These are phyloP conservation scores for Lactifluus piperatus DNA, from an alignment of 768 basidiomycete species.

Conservation along the genomic window DNA sequence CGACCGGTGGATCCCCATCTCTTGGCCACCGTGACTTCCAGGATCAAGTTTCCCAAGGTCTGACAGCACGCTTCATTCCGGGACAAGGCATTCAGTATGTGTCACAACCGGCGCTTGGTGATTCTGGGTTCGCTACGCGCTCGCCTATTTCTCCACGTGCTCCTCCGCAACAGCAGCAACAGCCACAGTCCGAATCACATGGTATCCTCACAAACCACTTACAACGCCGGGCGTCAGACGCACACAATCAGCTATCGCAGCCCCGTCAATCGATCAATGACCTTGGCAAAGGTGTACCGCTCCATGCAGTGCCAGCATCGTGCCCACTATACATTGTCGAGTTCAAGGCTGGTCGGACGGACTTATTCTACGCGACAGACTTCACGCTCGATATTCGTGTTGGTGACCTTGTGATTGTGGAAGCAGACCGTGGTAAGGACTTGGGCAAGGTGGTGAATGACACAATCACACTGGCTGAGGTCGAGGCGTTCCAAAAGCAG, in stretches of 20 bases:
- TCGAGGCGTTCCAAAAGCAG: conserved; percentile 83
- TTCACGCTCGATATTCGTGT: conserved; percentile 54
- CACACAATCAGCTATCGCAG: conserved; percentile 23
- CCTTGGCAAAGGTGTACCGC: conserved; percentile 83
- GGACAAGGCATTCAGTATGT: conserved; percentile 58
- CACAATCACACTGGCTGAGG: conserved; percentile 80
- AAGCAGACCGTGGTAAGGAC: conserved; percentile 92
- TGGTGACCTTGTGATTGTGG: conserved; percentile 92
- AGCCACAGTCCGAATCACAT: conserved; percentile 3
- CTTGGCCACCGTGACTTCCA: conserved; percentile 39
- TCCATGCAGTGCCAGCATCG: conserved; percentile 70
- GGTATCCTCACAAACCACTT: conserved; percentile 15
- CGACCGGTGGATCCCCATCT: conserved; percentile 41
- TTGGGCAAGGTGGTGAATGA: conserved; percentile 89
- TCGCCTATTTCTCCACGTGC: conserved; percentile 51
- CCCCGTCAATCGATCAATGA: conserved; percentile 32
- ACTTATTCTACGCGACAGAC: conserved; percentile 87
- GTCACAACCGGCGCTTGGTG: conserved; percentile 28
- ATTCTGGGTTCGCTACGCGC: conserved; percentile 27
- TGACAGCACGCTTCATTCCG: conserved; percentile 54
- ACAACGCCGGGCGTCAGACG: conserved; percentile 35
- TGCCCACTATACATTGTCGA: conserved; percentile 95
- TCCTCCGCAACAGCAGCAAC: conserved; percentile 25
- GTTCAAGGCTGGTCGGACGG: conserved; percentile 95
- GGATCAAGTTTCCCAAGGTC: conserved; percentile 27